Percentiles rank a stretch among this genome's conserved stretches.
Evolutionary conservation across 163 green algal species (phyloP).

Genomic region (Chlorella variabilis): DNA sequence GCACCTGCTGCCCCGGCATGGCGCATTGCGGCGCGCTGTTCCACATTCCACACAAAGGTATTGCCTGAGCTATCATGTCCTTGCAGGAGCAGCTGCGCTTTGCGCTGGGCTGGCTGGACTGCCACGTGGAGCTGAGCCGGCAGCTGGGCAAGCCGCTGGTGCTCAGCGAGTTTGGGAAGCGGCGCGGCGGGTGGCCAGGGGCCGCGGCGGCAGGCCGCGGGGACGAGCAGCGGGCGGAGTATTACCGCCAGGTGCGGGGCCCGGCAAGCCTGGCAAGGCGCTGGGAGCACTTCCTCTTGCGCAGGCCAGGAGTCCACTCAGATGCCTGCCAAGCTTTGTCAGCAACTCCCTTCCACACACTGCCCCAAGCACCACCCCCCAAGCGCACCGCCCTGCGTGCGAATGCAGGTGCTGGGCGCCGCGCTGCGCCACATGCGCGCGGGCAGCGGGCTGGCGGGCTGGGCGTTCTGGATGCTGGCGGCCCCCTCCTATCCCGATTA

Average conservation of each 20-base stretch:
- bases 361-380: too few species aligned
- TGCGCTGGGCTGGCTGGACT: slow-evolving; percentile 57
- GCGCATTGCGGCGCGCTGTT: too few species aligned
- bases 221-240: not conserved
- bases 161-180: slow-evolving; percentile 63
- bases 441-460: slow-evolving; percentile 25
- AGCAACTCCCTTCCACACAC: too few species aligned
- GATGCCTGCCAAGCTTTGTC: too few species aligned
- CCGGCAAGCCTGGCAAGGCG: too few species aligned
- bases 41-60: too few species aligned
- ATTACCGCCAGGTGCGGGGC: not conserved
- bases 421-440: slow-evolving; percentile 30
- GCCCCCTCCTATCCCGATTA: slow-evolving; percentile 52
- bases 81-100: slow-evolving; percentile 46
- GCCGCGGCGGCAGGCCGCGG: not conserved
- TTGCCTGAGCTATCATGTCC: too few species aligned
- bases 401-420: slow-evolving; percentile 14
- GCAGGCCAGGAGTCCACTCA: too few species aligned
- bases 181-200: not conserved
- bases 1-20: too few species aligned
- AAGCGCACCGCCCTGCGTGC: too few species aligned
- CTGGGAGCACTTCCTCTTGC: too few species aligned
- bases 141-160: slow-evolving; percentile 62
- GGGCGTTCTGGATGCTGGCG: slow-evolving; percentile 46
- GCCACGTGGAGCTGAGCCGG: slow-evolving; percentile 45